Percentiles rank a stretch among this genome's conserved stretches.
phyloP scores from a whole-genome alignment of 2,329 filamentous ascomycete genomes.

The Colletotrichum sp. region DNA sequence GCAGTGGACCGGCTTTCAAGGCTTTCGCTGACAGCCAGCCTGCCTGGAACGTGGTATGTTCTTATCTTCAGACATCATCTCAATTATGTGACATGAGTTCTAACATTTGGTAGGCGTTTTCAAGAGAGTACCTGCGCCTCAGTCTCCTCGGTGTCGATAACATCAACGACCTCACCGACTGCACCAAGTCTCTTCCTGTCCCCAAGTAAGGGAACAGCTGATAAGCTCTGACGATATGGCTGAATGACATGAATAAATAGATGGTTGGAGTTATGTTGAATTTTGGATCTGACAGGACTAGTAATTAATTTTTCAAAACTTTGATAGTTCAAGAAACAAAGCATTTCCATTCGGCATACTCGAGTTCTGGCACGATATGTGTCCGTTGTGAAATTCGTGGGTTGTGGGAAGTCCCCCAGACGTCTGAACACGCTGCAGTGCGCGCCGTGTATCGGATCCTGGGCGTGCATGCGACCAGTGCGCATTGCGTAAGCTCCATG shows the following conservation, averaged over 20 bases:
- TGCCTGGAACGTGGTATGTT: constrained; percentile 46
- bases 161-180: constrained; percentile 61
- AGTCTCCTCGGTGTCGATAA: constrained; percentile 61
- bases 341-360: background rate
- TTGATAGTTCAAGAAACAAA: background rate
- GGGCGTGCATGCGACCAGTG: background rate
- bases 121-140: constrained; percentile 57
- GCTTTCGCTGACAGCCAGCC: constrained; percentile 39
- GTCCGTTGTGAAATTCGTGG: background rate
- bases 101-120: constrained; percentile 45
- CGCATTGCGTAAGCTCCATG: background rate
- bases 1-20: constrained; percentile 41
- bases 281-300: background rate
- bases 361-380: background rate
- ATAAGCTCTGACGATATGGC: background rate
- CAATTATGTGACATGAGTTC: background rate
- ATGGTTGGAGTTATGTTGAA: background rate
- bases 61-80: background rate
- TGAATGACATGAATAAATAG: background rate
- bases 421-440: background rate
- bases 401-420: background rate
- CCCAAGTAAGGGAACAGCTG: background rate
- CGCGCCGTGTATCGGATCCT: background rate
- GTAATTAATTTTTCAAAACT: background rate
- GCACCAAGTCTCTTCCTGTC: constrained; percentile 54